phyloP scores from a whole-genome alignment of 306 rosid species.

The Pterocarpus santalinus region DNA sequence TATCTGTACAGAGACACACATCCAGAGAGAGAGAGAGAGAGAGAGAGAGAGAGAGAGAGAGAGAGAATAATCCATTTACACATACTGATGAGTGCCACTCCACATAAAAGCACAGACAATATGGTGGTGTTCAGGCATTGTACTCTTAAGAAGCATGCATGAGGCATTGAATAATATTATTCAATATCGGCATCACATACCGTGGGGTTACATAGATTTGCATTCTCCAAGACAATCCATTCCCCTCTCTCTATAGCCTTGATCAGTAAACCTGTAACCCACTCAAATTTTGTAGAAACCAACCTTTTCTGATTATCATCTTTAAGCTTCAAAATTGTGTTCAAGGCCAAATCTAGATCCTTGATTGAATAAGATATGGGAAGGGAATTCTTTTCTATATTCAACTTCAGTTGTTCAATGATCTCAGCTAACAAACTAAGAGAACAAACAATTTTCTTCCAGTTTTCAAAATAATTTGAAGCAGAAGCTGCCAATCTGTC shows the following conservation, averaged over 20 bases:
- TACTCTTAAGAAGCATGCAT: slow-evolving; percentile 24
- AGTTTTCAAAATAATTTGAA: slow-evolving; percentile 53
- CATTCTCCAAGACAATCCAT: slow-evolving; percentile 94
- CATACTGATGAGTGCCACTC: neutral
- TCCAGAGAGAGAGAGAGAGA: neutral
- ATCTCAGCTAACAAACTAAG: slow-evolving; percentile 66
- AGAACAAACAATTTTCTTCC: slow-evolving; percentile 59
- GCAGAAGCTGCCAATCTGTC: slow-evolving; percentile 54
- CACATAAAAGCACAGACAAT: slow-evolving; percentile 24
- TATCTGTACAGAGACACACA: neutral
- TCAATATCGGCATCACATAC: slow-evolving; percentile 53
- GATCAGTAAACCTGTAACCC: slow-evolving; percentile 82
- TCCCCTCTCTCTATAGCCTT: slow-evolving; percentile 93
- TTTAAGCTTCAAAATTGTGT: slow-evolving; percentile 65
- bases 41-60: too few species aligned
- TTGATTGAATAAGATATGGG: slow-evolving; percentile 52
- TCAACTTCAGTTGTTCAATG: slow-evolving; percentile 62
- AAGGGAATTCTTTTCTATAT: slow-evolving; percentile 44
- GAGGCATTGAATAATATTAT: neutral
- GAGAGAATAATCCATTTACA: neutral
- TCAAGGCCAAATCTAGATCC: slow-evolving; percentile 69
- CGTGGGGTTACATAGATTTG: slow-evolving; percentile 94
- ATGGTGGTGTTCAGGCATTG: neutral
- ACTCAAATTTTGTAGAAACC: slow-evolving; percentile 82
- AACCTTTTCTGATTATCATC: slow-evolving; percentile 58